Evolutionary conservation across 176 grass and related monocot genomes (phyloP).

Genomic region (Areca catechu): DNA sequence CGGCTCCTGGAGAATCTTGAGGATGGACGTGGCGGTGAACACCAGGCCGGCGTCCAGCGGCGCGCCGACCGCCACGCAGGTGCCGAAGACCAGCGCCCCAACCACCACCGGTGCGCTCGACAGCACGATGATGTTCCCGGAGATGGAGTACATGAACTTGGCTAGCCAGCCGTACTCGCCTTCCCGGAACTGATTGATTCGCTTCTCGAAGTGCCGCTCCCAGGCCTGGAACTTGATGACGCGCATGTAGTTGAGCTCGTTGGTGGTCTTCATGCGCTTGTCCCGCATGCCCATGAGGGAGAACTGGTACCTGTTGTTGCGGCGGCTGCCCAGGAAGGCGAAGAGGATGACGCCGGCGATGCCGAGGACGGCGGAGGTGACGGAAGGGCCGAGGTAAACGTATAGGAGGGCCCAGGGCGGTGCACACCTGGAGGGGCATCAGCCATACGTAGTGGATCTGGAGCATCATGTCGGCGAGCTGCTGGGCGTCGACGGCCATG

Average conservation of each 20-base stretch:
- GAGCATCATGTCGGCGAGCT: conserved; percentile 93
- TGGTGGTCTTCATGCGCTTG: conserved; percentile 90
- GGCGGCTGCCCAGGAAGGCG: conserved; percentile 48
- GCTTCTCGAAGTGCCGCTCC: conserved; percentile 70
- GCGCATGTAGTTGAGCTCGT: conserved; percentile 94
- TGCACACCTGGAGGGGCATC: conserved; percentile 83
- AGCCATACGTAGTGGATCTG: conserved; percentile 97
- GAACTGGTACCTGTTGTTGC: conserved; percentile 93
- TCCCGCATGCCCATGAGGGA: conserved; percentile 72
- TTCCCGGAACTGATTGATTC: conserved; percentile 47
- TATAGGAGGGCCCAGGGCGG: conserved; percentile 56
- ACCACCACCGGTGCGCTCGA: conserved; percentile 74
- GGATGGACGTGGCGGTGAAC: conserved; percentile 81
- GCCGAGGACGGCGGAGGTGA: conserved; percentile 62
- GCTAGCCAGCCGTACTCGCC: conserved; percentile 77
- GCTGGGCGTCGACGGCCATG: conserved; percentile 99
- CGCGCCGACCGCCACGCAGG: conserved; percentile 36
- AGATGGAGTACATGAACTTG: conserved; percentile 90
- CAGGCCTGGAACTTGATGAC: conserved; percentile 99
- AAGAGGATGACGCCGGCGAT: conserved; percentile 49
- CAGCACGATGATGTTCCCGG: conserved; percentile 65
- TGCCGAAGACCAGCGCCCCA: conserved; percentile 60
- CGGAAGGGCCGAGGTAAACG: conserved; percentile 63
- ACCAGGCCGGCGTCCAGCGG: conserved; percentile 73
- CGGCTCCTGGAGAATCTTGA: conserved; percentile 89